Base-by-base conservation (phyloP, 371 early-diverging fungal species). In the Mucor sp. region DNA sequence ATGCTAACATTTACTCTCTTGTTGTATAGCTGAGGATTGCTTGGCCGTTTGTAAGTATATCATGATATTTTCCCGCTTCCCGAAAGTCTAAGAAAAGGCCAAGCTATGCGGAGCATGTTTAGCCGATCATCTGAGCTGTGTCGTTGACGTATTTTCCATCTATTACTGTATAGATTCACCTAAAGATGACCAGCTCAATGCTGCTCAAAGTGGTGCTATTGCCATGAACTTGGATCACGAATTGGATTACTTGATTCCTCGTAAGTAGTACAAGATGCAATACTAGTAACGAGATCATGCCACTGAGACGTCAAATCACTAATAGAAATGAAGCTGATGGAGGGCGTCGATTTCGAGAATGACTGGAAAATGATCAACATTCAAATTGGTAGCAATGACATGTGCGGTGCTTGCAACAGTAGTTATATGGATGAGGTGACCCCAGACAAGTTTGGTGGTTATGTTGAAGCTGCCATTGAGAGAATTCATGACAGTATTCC, bases 281-380 rank as follows among this genome's bases (percentile, higher is more conserved):
- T 43, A 17, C 17, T 28, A 63, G 21, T 27, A 30, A 15, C 41
- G 37, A n/a, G 44, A 44, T 44, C 44, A 6, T 44, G 19, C 19
- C 19, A 30, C 0, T 47, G 33, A 50, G 19, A 57, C 21, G 21
- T 30, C 9, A 55, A 27, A 55, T n/a, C 5, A 14, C 33, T n/a
- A 15, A 32, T 25, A 63, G 32, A n/a, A n/a, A 27, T 57, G 30
- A 44, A n/a, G 44, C 0, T 7, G 17, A 44, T n/a, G n/a, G 30
- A 47, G 9, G 66, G 55, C 15, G 33, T 74, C 6, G 62, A 76
- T 55, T 72, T 64, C 39, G 50, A 70, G 32, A 74, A 71, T 23
- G 81, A 81, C 47, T 81, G 81, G 81, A 81, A 81, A 19, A 60
- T 81, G 70, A 76, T 81, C 33, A 81, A 73, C 25, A 78, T 81